A percentile compares a stretch with the other conserved stretches of the same genome.
phyloP scores from a whole-genome alignment of 2,329 filamentous ascomycete species.

The Chrysoporthe puriensis region DNA sequence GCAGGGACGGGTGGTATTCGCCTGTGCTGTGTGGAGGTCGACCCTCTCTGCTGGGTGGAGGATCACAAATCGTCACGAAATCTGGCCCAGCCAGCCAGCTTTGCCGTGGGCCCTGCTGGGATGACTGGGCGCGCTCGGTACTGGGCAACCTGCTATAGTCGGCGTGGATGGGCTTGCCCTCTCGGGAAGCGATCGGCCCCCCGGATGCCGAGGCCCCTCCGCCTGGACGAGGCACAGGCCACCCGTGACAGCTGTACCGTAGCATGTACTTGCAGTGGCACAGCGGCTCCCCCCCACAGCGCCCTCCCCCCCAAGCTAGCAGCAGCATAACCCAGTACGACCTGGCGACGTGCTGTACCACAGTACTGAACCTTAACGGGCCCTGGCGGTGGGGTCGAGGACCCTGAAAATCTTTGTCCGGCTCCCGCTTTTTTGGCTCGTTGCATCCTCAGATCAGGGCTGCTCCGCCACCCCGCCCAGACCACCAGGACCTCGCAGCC shows the following conservation, averaged over 20 bases:
- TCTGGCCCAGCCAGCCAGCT: no score
- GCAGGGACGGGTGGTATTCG: no score
- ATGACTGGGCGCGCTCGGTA: no score
- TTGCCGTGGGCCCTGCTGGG: background rate
- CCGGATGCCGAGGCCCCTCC: background rate
- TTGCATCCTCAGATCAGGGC: background rate
- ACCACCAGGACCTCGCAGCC: background rate
- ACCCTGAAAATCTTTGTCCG: background rate
- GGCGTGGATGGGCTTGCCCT: background rate
- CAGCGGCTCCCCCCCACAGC: no score
- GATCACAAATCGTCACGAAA: background rate
- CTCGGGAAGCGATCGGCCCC: background rate
- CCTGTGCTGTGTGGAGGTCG: background rate
- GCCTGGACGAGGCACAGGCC: background rate
- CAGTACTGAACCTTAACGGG: background rate
- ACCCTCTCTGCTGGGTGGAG: background rate
- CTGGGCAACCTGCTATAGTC: no score
- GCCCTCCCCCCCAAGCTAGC: no score
- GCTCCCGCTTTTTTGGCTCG: background rate
- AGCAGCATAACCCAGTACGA: no score
- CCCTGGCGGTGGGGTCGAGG: background rate
- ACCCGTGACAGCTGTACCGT: background rate
- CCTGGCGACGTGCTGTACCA: background rate
- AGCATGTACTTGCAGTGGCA: background rate
- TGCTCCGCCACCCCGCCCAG: constrained; percentile 11